Evolutionary conservation across 2,329 filamentous ascomycete species (phyloP).

Genomic region (Pyrenochaeta sp.): DNA sequence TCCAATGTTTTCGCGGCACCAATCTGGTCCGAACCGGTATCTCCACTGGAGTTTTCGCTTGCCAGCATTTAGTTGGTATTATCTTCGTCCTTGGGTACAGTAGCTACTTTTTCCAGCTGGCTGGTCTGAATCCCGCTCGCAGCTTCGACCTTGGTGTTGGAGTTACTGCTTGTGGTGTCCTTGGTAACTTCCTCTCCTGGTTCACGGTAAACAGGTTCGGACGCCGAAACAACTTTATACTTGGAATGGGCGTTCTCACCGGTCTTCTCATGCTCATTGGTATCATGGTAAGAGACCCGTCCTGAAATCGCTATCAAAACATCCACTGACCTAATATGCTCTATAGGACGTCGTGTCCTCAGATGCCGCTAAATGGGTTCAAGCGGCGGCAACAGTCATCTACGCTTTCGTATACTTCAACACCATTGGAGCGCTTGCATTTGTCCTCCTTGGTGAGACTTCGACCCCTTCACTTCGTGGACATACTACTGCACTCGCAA

Average conservation of each 20-base stretch:
- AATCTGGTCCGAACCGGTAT: conserved; percentile 80
- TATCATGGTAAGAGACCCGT: too few relatives aligned
- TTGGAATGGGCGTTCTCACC: conserved; percentile 61
- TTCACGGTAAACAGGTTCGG: conserved; percentile 77
- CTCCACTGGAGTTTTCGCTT: conserved; percentile 55
- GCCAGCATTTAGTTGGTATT: conserved; percentile 52
- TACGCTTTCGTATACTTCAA: conserved; percentile 76
- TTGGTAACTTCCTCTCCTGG: conserved; percentile 80
- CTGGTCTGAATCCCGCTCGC: conserved; percentile 47
- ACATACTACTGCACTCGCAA: conserved; percentile 83
- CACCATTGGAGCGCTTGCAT: conserved; percentile 84
- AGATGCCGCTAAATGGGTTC: conserved; percentile 41
- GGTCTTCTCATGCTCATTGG: conserved; percentile 78
- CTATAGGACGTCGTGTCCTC: conserved; percentile 64
- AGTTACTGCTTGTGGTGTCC: conserved; percentile 70
- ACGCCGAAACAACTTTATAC: conserved; percentile 74
- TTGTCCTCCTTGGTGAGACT: conserved; percentile 81
- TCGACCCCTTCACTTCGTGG: conserved; percentile 82
- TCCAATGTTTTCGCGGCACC: conserved; percentile 80
- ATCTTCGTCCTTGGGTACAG: conserved; percentile 51
- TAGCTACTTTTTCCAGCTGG: conserved; percentile 54
- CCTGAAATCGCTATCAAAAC: too few relatives aligned
- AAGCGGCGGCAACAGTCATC: conserved; percentile 37
- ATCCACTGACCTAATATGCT: too few relatives aligned
- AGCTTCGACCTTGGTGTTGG: conserved; percentile 56